Percentiles rank a stretch among this genome's conserved stretches.
phyloP scores from a whole-genome alignment of 1,139 yeast genomes.

The Blastobotrys apis region DNA sequence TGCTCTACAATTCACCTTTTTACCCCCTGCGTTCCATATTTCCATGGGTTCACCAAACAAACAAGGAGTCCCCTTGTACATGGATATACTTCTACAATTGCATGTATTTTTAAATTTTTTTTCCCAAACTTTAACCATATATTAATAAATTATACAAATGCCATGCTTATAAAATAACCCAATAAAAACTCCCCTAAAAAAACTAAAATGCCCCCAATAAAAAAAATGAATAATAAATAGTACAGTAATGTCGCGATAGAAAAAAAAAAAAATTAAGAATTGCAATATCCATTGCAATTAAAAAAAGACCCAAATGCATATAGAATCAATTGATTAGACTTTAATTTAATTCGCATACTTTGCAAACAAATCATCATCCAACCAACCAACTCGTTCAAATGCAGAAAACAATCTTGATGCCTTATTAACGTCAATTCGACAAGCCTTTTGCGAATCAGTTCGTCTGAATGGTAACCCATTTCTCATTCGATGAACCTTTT shows the following conservation, averaged over 20 bases:
- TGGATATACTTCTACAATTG: too few species aligned
- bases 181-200: neutral
- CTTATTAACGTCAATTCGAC: slow-evolving; percentile 94
- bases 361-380: slow-evolving; percentile 68
- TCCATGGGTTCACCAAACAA: too few species aligned
- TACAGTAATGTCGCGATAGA: slow-evolving; percentile 8
- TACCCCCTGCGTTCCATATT: too few species aligned
- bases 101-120: too few species aligned
- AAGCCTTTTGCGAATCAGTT: slow-evolving; percentile 96
- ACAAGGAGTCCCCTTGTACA: too few species aligned
- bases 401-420: slow-evolving; percentile 91
- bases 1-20: too few species aligned
- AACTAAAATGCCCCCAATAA: neutral
- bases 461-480: slow-evolving; percentile 83
- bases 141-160: neutral
- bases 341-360: slow-evolving; percentile 40
- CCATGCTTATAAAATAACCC: neutral
- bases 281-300: slow-evolving; percentile 10
- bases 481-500: slow-evolving; percentile 74
- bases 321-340: neutral
- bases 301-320: slow-evolving; percentile 8
- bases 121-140: too few species aligned
- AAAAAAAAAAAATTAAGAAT: slow-evolving; percentile 9
- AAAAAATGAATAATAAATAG: slow-evolving; percentile 3
- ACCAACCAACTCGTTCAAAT: slow-evolving; percentile 94